Evolutionary conservation across 441 rosid genomes (phyloP), one percentile per base, ranked within the genome.

Genomic region (Euphorbia celastroides): DNA sequence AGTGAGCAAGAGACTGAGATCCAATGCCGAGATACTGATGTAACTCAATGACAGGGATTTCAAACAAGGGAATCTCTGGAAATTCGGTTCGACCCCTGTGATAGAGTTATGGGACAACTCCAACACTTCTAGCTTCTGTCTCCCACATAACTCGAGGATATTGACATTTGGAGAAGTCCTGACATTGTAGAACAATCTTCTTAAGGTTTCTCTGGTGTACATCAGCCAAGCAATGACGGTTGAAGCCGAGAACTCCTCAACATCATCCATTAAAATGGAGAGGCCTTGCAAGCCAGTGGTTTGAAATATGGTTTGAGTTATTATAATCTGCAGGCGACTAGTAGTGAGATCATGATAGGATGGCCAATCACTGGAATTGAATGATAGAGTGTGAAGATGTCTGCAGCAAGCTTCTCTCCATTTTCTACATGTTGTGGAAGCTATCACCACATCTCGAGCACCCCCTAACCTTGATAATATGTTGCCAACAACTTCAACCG

Each of bases 161-260:
- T 92, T 89, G 64, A 88, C 83, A 69, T 78, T 78, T 0, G 92
- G 88, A 17, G 64, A 77, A 1, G 88, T 84, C 42, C 78, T 75
- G 19, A 86, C 88, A 62, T 83, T 85, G 70, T 81, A 92, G 62
- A 71, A 76, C 67, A 92, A 67, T 28, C 77, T 46, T 17, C 77
- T 81, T 71, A 92, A 77, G 13, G 90, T 85, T 70, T 84, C 89
- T 69, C 90, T 80, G 0, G 90, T 86, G 72, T 85, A 82, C 90
- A 85, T 77, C 42, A 92, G 88, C 98, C 95, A 92, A 50, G 95
- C 90, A 60, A 85, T 80, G 63, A 86, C 86, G 2, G 88, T 82
- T 19, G 92, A 83, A 64, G 92, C 88, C 0, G 88, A 83, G 66
- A 92, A 87, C 73, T 82, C 83, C n/a, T 82, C 85, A 0, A 80